Percentiles rank a stretch among this genome's conserved stretches.
Evolutionary conservation across 2,329 filamentous ascomycete species (phyloP).

Genomic region (Fusarium subglutinans): DNA sequence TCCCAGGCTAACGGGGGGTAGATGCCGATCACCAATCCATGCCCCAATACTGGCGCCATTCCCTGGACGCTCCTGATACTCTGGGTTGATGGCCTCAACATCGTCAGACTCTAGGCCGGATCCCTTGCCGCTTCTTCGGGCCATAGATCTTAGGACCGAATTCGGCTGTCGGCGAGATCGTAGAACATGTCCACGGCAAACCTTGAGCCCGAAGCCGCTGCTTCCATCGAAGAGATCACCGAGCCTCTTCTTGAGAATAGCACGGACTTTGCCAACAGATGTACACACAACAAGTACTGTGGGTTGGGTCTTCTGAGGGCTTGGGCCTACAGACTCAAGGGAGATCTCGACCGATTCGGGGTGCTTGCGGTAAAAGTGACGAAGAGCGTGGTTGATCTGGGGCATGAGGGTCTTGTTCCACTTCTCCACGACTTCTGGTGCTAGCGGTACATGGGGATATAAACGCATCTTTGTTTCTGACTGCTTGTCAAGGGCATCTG

Average conservation of each 20-base stretch:
- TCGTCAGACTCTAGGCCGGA: slow-evolving; percentile 52
- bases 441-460: slow-evolving; percentile 67
- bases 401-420: slow-evolving; percentile 79
- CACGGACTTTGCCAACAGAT: slow-evolving; percentile 76
- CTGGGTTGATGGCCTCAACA: slow-evolving; percentile 68
- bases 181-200: slow-evolving; percentile 74
- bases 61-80: slow-evolving; percentile 79
- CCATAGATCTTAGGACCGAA: slow-evolving; percentile 46
- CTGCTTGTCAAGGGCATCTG: slow-evolving; percentile 40
- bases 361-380: slow-evolving; percentile 76
- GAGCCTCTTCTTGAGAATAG: slow-evolving; percentile 75
- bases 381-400: slow-evolving; percentile 75
- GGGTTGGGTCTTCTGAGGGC: slow-evolving; percentile 70
- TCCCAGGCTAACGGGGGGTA: slow-evolving; percentile 91
- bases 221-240: slow-evolving; percentile 70
- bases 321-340: slow-evolving; percentile 77
- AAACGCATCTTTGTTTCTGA: slow-evolving; percentile 60
- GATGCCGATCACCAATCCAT: slow-evolving; percentile 83
- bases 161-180: slow-evolving; percentile 62
- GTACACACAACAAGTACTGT: slow-evolving; percentile 82
- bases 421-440: slow-evolving; percentile 70
- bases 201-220: slow-evolving; percentile 72
- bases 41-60: slow-evolving; percentile 95
- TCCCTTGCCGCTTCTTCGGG: slow-evolving; percentile 42
- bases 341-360: slow-evolving; percentile 82